A percentile compares a stretch with the other conserved stretches of the same genome.
Evolutionary conservation across 2,329 filamentous ascomycete species (phyloP).

Genomic region (Claviceps sp.): DNA sequence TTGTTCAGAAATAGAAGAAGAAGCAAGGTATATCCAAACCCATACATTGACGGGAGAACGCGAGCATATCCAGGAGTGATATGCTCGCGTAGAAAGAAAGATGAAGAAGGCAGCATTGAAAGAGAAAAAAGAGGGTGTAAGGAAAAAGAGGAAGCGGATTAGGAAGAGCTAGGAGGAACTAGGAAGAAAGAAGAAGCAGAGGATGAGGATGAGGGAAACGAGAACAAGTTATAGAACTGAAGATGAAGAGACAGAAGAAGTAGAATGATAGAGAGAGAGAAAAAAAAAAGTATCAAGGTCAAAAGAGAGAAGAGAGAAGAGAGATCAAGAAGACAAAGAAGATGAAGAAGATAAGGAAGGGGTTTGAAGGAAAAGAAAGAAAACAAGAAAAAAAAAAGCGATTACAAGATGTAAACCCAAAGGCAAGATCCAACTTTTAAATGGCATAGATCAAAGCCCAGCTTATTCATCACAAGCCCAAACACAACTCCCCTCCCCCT

Average conservation of each 20-base stretch:
- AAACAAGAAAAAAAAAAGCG: neutral
- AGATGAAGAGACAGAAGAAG: neutral
- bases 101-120: neutral
- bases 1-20: neutral
- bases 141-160: neutral
- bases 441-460: neutral
- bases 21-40: neutral
- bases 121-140: neutral
- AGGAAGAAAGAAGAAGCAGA: neutral
- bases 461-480: neutral
- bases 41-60: neutral
- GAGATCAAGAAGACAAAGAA: neutral
- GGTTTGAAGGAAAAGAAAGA: neutral
- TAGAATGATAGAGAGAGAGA: neutral
- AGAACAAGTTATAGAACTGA: neutral
- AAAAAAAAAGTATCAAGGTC: neutral
- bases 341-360: neutral
- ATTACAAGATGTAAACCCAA: too few species aligned
- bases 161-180: neutral
- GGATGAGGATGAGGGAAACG: too few species aligned
- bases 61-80: neutral
- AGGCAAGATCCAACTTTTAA: too few species aligned
- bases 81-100: neutral
- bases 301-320: neutral
- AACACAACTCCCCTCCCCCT: neutral